These are phyloP conservation scores for Hevea brasiliensis DNA, from an alignment of 345 rosid genomes.

Conservation along the genomic window DNA sequence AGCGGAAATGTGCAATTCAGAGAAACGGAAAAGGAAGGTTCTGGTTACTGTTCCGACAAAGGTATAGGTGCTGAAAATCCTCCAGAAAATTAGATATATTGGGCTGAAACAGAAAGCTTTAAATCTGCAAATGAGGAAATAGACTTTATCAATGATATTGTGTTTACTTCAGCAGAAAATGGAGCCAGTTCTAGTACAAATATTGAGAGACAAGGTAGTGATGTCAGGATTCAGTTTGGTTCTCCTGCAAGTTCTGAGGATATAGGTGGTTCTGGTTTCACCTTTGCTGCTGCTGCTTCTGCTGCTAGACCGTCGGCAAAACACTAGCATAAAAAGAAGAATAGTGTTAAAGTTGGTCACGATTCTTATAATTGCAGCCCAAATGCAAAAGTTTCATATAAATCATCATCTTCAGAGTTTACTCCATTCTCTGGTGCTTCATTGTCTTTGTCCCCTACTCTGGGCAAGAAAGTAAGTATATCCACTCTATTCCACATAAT, in stretches of 20 bases:
- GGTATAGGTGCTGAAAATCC: constrained; percentile 38
- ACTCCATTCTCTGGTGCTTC: constrained; percentile 47
- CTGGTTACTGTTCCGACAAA: constrained; percentile 31
- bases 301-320: constrained; percentile 45
- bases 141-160: constrained; percentile 47
- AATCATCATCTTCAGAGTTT: constrained; percentile 45
- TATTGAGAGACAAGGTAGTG: constrained; percentile 48
- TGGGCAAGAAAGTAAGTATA: constrained; percentile 38
- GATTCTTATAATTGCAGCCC: constrained; percentile 39
- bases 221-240: constrained; percentile 29
- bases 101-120: constrained; percentile 84
- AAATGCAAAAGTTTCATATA: constrained; percentile 39
- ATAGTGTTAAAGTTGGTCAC: constrained; percentile 37
- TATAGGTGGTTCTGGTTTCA: constrained; percentile 53
- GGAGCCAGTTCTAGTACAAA: constrained; percentile 59
- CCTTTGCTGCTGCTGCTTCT: constrained; percentile 74
- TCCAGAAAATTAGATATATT: constrained; percentile 53
- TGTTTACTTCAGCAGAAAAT: constrained; percentile 50
- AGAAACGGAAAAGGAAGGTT: constrained; percentile 39
- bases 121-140: constrained; percentile 78
- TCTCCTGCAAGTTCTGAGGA: constrained; percentile 41
- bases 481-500: constrained; percentile 36
- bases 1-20: constrained; percentile 18
- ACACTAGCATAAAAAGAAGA: constrained; percentile 52
- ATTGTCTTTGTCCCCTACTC: constrained; percentile 38